These are phyloP conservation scores for Capsicum rhomboideum DNA, from an alignment of 257 asterid genomes.

Conservation along the genomic window DNA sequence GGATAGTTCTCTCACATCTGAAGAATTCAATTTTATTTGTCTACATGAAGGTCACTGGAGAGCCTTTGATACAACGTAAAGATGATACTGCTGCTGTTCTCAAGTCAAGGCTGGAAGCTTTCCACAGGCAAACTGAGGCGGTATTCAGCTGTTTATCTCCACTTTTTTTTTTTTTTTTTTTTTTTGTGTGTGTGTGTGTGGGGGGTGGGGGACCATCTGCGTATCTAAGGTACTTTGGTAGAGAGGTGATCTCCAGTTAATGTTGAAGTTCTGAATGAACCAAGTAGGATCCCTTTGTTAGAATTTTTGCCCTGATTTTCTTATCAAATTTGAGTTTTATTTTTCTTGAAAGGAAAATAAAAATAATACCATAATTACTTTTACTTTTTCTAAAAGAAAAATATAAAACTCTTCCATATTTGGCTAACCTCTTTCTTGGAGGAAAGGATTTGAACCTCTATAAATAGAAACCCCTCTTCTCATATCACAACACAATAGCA, in stretches of 20 bases:
- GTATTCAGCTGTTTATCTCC: constrained; percentile 17
- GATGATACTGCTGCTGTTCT: constrained; percentile 95
- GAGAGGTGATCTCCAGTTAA: background rate
- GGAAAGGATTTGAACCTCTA: too few relatives aligned
- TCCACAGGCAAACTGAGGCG: constrained; percentile 90
- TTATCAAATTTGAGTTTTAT: too few relatives aligned
- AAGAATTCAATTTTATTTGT: background rate
- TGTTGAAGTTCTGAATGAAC: background rate
- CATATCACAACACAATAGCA: too few relatives aligned
- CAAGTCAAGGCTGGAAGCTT: constrained; percentile 90
- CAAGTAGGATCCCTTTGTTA: background rate
- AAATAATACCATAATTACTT: too few relatives aligned
- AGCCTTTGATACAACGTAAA: constrained; percentile 85
- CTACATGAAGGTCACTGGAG: constrained; percentile 47
- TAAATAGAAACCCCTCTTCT: too few relatives aligned
- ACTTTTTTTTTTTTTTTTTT: background rate
- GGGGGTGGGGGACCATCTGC: background rate
- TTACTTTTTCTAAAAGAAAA: too few relatives aligned
- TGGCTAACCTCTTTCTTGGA: too few relatives aligned
- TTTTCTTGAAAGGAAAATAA: too few relatives aligned
- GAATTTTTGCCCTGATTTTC: too few relatives aligned
- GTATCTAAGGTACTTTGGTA: background rate
- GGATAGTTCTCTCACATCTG: background rate
- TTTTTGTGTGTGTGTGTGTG: too few relatives aligned
- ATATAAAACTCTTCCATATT: too few relatives aligned